phyloP scores from a whole-genome alignment of 139 green algal species.

The Tetraselmis striata region DNA sequence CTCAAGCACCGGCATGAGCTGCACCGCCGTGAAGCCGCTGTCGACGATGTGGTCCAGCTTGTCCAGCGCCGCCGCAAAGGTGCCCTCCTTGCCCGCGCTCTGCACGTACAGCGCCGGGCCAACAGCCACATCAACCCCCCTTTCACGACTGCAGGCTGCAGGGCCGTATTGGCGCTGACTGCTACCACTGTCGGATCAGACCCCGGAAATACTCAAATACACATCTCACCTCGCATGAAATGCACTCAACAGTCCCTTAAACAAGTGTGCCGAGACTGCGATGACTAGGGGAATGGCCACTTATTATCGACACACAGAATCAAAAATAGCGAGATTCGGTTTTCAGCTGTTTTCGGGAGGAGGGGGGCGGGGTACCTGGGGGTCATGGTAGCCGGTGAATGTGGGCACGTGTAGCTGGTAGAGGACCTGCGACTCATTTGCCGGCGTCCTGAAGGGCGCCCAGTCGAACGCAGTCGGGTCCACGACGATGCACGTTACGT shows the following conservation, averaged over 20 bases:
- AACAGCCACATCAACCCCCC: neutral
- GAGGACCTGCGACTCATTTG: conserved; percentile 14
- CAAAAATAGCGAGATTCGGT: neutral
- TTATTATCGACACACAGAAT: too few relatives aligned
- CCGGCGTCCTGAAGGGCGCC: conserved; percentile 14
- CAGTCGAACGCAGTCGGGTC: conserved; percentile 21
- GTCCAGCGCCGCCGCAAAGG: neutral
- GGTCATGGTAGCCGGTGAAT: conserved; percentile 26
- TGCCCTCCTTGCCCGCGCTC: neutral
- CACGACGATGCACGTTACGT: conserved; percentile 20
- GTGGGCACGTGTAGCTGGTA: conserved; percentile 39
- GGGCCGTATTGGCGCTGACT: neutral
- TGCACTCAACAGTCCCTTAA: too few relatives aligned
- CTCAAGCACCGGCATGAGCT: conserved; percentile 36
- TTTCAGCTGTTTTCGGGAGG: neutral
- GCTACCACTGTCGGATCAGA: neutral
- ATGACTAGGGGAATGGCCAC: too few relatives aligned
- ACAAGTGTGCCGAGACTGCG: too few relatives aligned
- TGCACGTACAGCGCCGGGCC: too few relatives aligned
- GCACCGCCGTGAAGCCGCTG: neutral
- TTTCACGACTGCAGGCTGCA: neutral
- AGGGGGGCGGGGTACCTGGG: neutral
- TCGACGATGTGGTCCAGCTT: neutral
- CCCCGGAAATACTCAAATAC: too few relatives aligned
- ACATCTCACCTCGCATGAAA: too few relatives aligned